Evolutionary conservation across 2,329 filamentous ascomycete species (phyloP).

Genomic region (Microsporum canis): DNA sequence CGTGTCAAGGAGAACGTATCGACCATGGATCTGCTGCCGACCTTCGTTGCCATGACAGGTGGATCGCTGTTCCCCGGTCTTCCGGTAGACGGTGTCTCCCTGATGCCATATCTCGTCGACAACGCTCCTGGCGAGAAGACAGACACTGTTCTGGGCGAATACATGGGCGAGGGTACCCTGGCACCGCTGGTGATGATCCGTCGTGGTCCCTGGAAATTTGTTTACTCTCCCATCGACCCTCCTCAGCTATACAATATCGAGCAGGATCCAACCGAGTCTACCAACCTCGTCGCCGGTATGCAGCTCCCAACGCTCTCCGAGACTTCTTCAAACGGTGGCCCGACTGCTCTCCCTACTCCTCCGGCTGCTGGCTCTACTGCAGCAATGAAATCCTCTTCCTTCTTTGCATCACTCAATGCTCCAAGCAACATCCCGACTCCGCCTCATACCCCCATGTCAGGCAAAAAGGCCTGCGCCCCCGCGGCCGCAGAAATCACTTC

Average conservation of each 20-base stretch:
- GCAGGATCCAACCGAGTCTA: slow-evolving; percentile 63
- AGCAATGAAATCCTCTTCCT: slow-evolving; percentile 21
- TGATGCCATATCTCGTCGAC: slow-evolving; percentile 62
- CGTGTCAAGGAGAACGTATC: slow-evolving; percentile 75
- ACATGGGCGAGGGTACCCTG: slow-evolving; percentile 85
- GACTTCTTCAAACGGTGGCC: slow-evolving; percentile 29
- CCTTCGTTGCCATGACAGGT: slow-evolving; percentile 71
- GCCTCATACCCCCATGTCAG: slow-evolving; percentile 30
- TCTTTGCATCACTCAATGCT: slow-evolving; percentile 14
- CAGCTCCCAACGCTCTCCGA: slow-evolving; percentile 22
- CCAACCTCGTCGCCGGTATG: slow-evolving; percentile 47
- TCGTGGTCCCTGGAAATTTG: slow-evolving; percentile 80
- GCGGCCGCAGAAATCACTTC: slow-evolving; percentile 26
- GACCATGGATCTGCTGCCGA: slow-evolving; percentile 81
- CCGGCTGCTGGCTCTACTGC: slow-evolving; percentile 22
- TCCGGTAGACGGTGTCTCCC: slow-evolving; percentile 75
- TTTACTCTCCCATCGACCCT: slow-evolving; percentile 72
- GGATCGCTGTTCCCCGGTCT: slow-evolving; percentile 56
- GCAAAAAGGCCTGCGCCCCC: slow-evolving; percentile 26
- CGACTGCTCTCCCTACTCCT: slow-evolving; percentile 22
- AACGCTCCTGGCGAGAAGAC: slow-evolving; percentile 46
- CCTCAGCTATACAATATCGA: slow-evolving; percentile 74
- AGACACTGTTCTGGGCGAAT: slow-evolving; percentile 88
- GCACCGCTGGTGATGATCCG: slow-evolving; percentile 90
- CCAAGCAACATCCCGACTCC: slow-evolving; percentile 21